Evolutionary conservation across 2,329 filamentous ascomycete species (phyloP).

Genomic region (Beauveria medogensis): DNA sequence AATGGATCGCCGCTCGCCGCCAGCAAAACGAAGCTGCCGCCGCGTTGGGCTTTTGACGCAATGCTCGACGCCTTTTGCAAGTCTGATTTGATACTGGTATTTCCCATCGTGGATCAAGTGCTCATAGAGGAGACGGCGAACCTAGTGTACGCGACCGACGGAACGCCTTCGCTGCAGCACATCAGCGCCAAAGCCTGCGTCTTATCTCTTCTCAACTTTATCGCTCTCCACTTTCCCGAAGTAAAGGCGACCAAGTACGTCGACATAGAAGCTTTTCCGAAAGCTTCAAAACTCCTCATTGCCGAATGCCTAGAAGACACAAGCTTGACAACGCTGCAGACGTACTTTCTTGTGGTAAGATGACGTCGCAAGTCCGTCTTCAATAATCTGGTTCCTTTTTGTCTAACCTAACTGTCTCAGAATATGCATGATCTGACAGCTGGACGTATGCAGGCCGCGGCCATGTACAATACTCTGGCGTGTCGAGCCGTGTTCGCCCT

Average conservation of each 20-base stretch:
- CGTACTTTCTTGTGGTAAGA: slow-evolving; percentile 40
- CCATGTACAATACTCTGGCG: slow-evolving; percentile 35
- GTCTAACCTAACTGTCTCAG: slow-evolving; percentile 17
- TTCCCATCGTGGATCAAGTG: slow-evolving; percentile 39
- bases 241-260: slow-evolving; percentile 16
- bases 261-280: slow-evolving; percentile 32
- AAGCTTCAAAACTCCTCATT: slow-evolving; percentile 34
- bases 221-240: slow-evolving; percentile 18
- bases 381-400: not conserved
- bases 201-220: slow-evolving; percentile 37
- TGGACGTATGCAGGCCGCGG: slow-evolving; percentile 37
- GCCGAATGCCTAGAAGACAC: slow-evolving; percentile 34
- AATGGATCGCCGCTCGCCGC: slow-evolving; percentile 10
- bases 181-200: slow-evolving; percentile 37
- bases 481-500: slow-evolving; percentile 42
- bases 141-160: slow-evolving; percentile 30
- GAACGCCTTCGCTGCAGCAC: slow-evolving; percentile 17
- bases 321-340: slow-evolving; percentile 36
- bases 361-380: not conserved
- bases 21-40: slow-evolving; percentile 26
- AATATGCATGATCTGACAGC: slow-evolving; percentile 34
- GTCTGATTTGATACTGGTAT: slow-evolving; percentile 33
- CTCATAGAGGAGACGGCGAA: slow-evolving; percentile 39
- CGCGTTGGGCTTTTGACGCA: slow-evolving; percentile 19
- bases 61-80: slow-evolving; percentile 17